Evolutionary conservation across 2,329 filamentous ascomycete genomes (phyloP).

Genomic region (Phyllosticta citrichinensis): DNA sequence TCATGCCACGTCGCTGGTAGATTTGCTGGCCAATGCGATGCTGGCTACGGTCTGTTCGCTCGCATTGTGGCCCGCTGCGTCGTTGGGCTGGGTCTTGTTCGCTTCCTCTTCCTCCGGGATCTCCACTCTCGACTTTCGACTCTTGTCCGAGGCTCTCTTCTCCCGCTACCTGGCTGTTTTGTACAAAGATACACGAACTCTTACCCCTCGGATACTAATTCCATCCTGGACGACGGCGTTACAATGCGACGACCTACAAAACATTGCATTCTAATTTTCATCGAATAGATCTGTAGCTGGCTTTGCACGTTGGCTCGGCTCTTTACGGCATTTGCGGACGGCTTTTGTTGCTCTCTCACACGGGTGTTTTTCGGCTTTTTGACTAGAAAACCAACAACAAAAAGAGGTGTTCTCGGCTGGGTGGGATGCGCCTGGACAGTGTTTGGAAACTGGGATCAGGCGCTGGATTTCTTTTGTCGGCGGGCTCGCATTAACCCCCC

Average conservation of each 20-base stretch:
- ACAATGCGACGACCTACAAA: conserved; percentile 24
- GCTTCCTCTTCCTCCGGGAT: conserved; percentile 11
- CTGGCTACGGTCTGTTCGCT: conserved; percentile 20
- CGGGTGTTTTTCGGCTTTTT: conserved; percentile 12
- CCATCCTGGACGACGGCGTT: conserved; percentile 30
- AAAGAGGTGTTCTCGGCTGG: conserved; percentile 11
- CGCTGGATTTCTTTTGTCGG: conserved; percentile 30
- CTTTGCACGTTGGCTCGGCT: conserved; percentile 23
- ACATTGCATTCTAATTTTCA: conserved; percentile 16
- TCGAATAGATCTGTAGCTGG: conserved; percentile 24
- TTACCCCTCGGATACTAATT: conserved; percentile 29
- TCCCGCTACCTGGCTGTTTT: conserved; percentile 23
- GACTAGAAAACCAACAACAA: conserved; percentile 9
- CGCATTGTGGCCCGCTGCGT: conserved; percentile 28
- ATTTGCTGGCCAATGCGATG: conserved; percentile 23
- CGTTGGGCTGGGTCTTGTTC: conserved; percentile 31
- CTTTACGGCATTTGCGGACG: conserved; percentile 16
- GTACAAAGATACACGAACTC: conserved; percentile 33
- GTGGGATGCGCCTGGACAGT: conserved; percentile 5
- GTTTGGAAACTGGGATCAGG: neutral
- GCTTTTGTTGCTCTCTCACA: conserved; percentile 16
- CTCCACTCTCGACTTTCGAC: conserved; percentile 12
- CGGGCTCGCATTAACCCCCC: conserved; percentile 11
- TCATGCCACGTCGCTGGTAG: conserved; percentile 40
- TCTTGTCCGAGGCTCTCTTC: conserved; percentile 30